Percentiles rank a stretch among this genome's conserved stretches.
Conservation (phyloP, 441 rosid genomes). For the Dalechampia spathulata region DNA sequence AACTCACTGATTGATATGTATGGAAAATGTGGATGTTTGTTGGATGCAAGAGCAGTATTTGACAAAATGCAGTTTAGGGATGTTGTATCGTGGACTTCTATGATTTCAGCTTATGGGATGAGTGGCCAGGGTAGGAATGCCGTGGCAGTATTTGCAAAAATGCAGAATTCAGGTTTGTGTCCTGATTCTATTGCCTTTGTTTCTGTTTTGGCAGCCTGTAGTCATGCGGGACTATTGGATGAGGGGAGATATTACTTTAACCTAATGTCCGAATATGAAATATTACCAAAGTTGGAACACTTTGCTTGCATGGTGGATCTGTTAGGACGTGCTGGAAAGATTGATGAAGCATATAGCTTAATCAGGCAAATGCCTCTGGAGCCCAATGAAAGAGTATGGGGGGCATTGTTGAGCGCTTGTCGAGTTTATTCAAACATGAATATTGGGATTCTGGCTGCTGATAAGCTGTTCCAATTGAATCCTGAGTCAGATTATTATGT, state of each 20-base stretch:
- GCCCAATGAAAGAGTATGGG: constrained; percentile 31
- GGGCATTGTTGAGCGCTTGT: constrained; percentile 27
- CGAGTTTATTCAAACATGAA: constrained; percentile 20
- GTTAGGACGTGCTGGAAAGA: constrained; percentile 27
- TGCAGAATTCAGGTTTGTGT: constrained; percentile 20
- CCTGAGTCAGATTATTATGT: constrained; percentile 25
- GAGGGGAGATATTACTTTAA: constrained; percentile 18
- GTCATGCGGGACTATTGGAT: constrained; percentile 28
- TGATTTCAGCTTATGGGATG: constrained; percentile 23
- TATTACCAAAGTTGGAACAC: constrained; percentile 22
- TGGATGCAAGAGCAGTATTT: constrained; percentile 24
- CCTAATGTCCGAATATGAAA: constrained; percentile 16
- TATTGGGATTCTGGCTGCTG: constrained; percentile 26
- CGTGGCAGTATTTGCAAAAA: constrained; percentile 17
- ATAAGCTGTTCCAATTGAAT: constrained; percentile 17
- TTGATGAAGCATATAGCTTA: constrained; percentile 21
- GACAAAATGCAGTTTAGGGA: constrained; percentile 18
- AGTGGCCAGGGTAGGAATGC: constrained; percentile 21
- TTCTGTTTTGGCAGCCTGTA: constrained; percentile 32
- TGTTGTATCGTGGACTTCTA: constrained; percentile 25
- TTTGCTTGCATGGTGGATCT: constrained; percentile 28
- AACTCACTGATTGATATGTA: constrained; percentile 31
- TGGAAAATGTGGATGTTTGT: constrained; percentile 25
- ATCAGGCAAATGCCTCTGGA: constrained; percentile 19
- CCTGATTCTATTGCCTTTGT: constrained; percentile 30